A percentile compares a stretch with the other conserved stretches of the same genome.
These are phyloP conservation scores for Cystobasidium slooffiae DNA, from an alignment of 1,284 basidiomycete genomes.

Conservation along the genomic window DNA sequence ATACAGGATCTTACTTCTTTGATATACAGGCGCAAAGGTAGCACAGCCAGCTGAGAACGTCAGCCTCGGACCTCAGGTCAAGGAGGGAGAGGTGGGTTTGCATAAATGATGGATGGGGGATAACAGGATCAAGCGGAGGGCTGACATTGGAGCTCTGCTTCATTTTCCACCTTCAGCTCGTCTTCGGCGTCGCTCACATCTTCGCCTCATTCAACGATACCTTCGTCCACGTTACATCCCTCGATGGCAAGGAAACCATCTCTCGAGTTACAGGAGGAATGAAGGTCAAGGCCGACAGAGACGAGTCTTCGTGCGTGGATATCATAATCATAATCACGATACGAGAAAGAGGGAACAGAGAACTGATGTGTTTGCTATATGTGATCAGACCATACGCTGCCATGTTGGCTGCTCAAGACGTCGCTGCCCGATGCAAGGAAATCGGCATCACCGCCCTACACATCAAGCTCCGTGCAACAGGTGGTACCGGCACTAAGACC, in stretches of 20 bases:
- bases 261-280: constrained; percentile 97
- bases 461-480: constrained; percentile 97
- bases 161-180: constrained; percentile 29
- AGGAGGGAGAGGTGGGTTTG: constrained; percentile 77
- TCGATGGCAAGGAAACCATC: constrained; percentile 98
- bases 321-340: background rate
- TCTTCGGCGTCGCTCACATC: constrained; percentile 86
- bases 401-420: constrained; percentile 99
- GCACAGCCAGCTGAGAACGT: constrained; percentile 55
- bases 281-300: constrained; percentile 99
- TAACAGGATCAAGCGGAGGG: background rate
- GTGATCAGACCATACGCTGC: constrained; percentile 79
- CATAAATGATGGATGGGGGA: background rate
- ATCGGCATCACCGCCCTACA: constrained; percentile 97
- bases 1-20: constrained; percentile 5
- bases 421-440: constrained; percentile 94
- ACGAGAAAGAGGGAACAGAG: background rate
- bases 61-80: constrained; percentile 89
- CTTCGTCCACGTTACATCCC: constrained; percentile 98
- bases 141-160: background rate
- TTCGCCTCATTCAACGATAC: constrained; percentile 97
- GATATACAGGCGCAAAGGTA: constrained; percentile 42
- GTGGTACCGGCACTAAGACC: constrained; percentile 98
- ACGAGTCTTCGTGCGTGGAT: constrained; percentile 74
- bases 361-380: background rate